Base-by-base conservation (phyloP, 345 rosid species). In the Limnanthes douglasii region DNA sequence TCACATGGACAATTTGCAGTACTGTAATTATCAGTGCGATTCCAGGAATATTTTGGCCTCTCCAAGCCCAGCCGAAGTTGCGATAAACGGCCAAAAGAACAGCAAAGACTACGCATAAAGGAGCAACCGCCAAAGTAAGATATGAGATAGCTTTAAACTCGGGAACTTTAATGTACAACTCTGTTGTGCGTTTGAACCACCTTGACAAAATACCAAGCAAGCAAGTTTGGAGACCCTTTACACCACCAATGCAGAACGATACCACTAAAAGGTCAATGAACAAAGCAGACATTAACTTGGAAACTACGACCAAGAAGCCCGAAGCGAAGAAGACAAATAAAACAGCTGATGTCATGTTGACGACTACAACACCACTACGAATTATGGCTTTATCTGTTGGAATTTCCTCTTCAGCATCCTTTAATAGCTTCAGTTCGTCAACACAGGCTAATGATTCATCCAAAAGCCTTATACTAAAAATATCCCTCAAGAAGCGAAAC, bases 221-320 rank as follows among this genome's bases (percentile, higher is more conserved):
- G 62, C 96, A 92, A 62, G 99, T 92, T 78, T 92, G 99, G 61
- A 92, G 50, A 46, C 99, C 99, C 99, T 92, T 96, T 32, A 67
- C 86, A 41, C 99, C 96, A 51, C 94, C 99, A 31, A 92, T 75
- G 78, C 96, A 85, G 72, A 92, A 92, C 50, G 85, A 93, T 54
- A 92, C 76, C 45, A 81, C 94, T 68, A 85, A 65, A 47, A 92
- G 78, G 55, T 92, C 99, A 45, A 81, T 45, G 41, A 92, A 81
- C 93, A 94, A 85, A 56, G 53, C 48, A 37, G 96, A 85, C 94
- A 92, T 92, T 41, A 85, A 83, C 51, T 78, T 68, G 68, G 85
- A 92, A 50, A 92, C 82, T 56, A 85, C 24, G 43, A 85, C 61
- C 64, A 92, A 62, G 83, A 92, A 80, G 69, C 93, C 78, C 2